A percentile compares a stretch with the other conserved stretches of the same genome.
These are phyloP conservation scores for Lasiodiplodia theobromae DNA, from an alignment of 2,329 filamentous ascomycete species.

Conservation along the genomic window DNA sequence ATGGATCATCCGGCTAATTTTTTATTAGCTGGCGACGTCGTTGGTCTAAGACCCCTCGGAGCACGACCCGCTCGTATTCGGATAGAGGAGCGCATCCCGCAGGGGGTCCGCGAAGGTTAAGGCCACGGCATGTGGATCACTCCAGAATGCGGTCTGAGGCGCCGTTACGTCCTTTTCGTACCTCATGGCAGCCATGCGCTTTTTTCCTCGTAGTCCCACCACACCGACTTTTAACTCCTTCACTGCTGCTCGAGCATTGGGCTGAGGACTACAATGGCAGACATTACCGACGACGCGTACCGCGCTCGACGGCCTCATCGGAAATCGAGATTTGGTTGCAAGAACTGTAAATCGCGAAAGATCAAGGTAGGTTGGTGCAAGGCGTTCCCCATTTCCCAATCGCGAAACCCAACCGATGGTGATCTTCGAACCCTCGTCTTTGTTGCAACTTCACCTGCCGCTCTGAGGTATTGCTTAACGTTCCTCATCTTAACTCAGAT, in stretches of 20 bases:
- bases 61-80: constrained; percentile 1
- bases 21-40: not conserved
- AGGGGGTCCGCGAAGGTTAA: not conserved
- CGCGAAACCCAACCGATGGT: not conserved
- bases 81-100: not conserved
- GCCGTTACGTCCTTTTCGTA: not conserved
- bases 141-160: not conserved
- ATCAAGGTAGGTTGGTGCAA: constrained; percentile 9
- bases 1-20: not conserved
- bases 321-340: constrained; percentile 21
- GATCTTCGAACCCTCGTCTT: not conserved
- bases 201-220: not conserved
- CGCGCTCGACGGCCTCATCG: constrained; percentile 3
- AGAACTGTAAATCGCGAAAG: constrained; percentile 14
- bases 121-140: not conserved
- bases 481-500: too few relatives aligned
- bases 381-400: not conserved
- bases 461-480: too few relatives aligned
- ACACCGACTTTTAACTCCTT: not conserved
- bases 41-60: not conserved
- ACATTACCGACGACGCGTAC: not conserved
- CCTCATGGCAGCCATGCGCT: not conserved
- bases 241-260: too few relatives aligned
- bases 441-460: not conserved
- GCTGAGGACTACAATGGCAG: not conserved